phyloP scores from a whole-genome alignment of 148 eudicot genomes.

The Beta vulgaris region DNA sequence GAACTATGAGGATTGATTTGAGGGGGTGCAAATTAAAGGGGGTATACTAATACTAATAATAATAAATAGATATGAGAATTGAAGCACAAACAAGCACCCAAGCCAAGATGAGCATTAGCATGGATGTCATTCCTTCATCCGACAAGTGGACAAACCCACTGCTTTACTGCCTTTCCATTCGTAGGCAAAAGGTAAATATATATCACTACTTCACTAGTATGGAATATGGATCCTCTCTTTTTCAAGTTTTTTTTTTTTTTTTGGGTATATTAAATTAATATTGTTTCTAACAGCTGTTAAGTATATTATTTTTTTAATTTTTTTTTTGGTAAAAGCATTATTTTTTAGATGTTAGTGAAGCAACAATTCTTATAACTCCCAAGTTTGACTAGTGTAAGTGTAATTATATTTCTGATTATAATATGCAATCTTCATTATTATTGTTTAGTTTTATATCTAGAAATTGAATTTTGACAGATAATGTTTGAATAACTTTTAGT shows the following conservation, averaged over 20 bases:
- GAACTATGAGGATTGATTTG: no score
- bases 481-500: no score
- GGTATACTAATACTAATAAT: no score
- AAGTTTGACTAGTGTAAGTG: no score
- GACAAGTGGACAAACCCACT: conserved; percentile 29
- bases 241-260: background rate
- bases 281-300: background rate
- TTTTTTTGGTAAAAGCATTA: background rate
- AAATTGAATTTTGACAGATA: no score
- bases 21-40: background rate
- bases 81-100: background rate
- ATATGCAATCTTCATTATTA: no score
- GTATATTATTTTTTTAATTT: background rate
- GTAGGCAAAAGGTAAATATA: conserved; percentile 12
- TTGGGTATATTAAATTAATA: background rate
- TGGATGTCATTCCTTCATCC: conserved; percentile 21
- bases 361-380: no score
- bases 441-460: no score
- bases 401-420: no score
- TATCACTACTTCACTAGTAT: background rate
- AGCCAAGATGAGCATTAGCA: conserved; percentile 2
- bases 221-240: background rate
- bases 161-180: conserved; percentile 25
- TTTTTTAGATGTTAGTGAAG: no score
- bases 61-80: background rate